Conservation (phyloP, 192 early-diverging fungal genomes). For the Coemansia sp. region DNA sequence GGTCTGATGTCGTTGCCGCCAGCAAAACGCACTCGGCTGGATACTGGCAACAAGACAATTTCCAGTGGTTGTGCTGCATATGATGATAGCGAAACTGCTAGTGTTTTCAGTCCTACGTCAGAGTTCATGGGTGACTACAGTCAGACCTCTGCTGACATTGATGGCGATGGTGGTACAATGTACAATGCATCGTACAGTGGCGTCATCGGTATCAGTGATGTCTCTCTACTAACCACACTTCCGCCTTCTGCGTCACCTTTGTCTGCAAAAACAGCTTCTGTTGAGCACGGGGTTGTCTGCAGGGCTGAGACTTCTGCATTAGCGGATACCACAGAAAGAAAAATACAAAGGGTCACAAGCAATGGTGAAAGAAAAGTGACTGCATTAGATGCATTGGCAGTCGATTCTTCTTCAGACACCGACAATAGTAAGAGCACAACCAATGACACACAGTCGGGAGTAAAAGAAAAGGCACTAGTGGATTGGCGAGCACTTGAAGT, state of each 20-base stretch:
- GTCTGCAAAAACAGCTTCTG: neutral
- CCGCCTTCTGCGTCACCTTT: neutral
- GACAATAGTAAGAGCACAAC: neutral
- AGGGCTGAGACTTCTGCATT: neutral
- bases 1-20: no score
- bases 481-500: constrained; percentile 41
- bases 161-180: neutral
- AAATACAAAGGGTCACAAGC: neutral
- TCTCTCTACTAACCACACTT: neutral
- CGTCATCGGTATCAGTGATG: neutral
- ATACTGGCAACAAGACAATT: neutral
- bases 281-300: neutral
- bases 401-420: neutral
- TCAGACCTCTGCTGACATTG: neutral
- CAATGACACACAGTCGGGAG: neutral
- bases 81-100: neutral
- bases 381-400: neutral
- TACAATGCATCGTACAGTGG: neutral
- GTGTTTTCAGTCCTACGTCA: neutral
- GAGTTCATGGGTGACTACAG: neutral
- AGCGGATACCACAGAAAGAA: neutral
- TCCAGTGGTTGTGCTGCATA: neutral
- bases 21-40: neutral
- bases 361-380: neutral
- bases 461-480: constrained; percentile 22